A percentile compares a stretch with the other conserved stretches of the same genome.
phyloP scores from a whole-genome alignment of 2,329 filamentous ascomycete genomes.

The Trichoderma guizhouense region DNA sequence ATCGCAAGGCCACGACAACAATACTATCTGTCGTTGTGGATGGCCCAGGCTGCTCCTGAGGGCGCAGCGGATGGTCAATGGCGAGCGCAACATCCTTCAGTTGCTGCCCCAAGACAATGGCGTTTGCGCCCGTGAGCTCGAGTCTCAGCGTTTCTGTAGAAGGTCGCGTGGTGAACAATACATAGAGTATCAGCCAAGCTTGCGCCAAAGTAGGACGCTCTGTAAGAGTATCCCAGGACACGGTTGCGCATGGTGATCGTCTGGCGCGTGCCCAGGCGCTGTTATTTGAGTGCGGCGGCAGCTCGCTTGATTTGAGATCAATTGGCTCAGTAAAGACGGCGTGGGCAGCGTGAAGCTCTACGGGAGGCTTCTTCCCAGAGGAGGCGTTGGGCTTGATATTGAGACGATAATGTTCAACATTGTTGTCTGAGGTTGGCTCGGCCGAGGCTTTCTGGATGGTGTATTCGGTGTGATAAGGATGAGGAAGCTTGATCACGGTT shows the following conservation, averaged over 20 bases:
- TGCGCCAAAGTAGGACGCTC: constrained; percentile 46
- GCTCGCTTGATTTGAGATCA: constrained; percentile 48
- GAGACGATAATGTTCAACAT: constrained; percentile 34
- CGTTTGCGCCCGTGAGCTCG: constrained; percentile 39
- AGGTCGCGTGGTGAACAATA: constrained; percentile 50
- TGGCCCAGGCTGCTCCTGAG: constrained; percentile 28
- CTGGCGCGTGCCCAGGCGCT: constrained; percentile 55
- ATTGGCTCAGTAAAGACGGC: constrained; percentile 46
- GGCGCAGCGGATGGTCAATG: constrained; percentile 44
- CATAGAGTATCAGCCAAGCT: constrained; percentile 52
- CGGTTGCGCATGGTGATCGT: constrained; percentile 46
- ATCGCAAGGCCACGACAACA: constrained; percentile 45
- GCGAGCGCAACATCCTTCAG: constrained; percentile 48
- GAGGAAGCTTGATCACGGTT: constrained; percentile 46
- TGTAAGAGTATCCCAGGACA: constrained; percentile 41
- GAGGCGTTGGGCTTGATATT: constrained; percentile 27
- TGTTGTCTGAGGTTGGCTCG: neutral
- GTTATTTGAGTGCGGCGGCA: constrained; percentile 51
- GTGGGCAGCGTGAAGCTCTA: constrained; percentile 32
- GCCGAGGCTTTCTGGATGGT: constrained; percentile 33
- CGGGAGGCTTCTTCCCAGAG: constrained; percentile 28
- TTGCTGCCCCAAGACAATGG: constrained; percentile 36
- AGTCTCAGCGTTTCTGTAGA: constrained; percentile 49
- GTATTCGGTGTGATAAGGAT: constrained; percentile 49
- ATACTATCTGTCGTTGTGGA: constrained; percentile 28